Evolutionary conservation across 2,329 filamentous ascomycete genomes (phyloP).

Genomic region (Fusarium buxicola): DNA sequence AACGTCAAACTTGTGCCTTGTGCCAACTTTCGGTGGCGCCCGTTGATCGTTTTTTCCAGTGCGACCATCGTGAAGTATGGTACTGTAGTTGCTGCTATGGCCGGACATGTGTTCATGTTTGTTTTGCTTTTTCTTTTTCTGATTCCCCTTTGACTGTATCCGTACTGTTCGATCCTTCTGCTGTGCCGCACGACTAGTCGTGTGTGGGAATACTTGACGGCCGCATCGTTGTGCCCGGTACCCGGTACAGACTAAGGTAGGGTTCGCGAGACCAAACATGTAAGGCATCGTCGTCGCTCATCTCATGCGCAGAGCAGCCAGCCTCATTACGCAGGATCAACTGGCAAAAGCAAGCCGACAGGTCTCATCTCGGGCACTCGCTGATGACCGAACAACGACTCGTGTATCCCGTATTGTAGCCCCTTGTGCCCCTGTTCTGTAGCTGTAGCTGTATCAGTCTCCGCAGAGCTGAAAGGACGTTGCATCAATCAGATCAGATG

Average conservation of each 20-base stretch:
- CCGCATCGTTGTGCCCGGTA: conserved; percentile 33
- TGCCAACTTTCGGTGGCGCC: background rate
- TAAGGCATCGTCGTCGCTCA: background rate
- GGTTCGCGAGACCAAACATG: conserved; percentile 20
- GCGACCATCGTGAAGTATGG: conserved; percentile 13
- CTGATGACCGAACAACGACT: conserved; percentile 22
- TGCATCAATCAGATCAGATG: conserved; percentile 38
- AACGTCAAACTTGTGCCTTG: conserved; percentile 2
- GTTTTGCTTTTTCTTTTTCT: background rate
- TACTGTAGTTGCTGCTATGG: background rate
- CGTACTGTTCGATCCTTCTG: conserved; percentile 17
- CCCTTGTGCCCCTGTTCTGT: conserved; percentile 11
- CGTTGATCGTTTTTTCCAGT: conserved; percentile 4
- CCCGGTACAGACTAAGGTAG: background rate
- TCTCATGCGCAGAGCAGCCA: conserved; percentile 5
- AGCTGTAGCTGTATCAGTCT: conserved; percentile 14
- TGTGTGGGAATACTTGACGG: conserved; percentile 17
- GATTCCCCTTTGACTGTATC: background rate
- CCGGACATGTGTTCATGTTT: background rate
- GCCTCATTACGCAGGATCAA: conserved; percentile 23
- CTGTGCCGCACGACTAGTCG: conserved; percentile 22
- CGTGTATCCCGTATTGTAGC: background rate
- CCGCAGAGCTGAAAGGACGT: conserved; percentile 44
- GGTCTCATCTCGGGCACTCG: conserved; percentile 42
- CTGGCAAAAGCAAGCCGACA: conserved; percentile 39